These are phyloP conservation scores for Metarhizium guizhouense DNA, from an alignment of 2,329 filamentous ascomycete genomes.

Conservation along the genomic window DNA sequence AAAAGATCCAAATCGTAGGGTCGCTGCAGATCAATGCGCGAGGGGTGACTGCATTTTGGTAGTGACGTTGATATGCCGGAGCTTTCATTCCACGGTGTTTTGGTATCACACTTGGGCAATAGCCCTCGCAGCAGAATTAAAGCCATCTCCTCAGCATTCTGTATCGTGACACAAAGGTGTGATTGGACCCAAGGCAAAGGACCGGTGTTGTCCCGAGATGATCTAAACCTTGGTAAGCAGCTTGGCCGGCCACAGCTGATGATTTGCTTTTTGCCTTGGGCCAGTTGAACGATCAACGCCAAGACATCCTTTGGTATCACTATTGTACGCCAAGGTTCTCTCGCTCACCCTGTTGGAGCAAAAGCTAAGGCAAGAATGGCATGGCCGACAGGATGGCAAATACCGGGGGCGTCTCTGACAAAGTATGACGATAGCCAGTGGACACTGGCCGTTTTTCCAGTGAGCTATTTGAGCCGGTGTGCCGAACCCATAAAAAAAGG, in stretches of 20 bases:
- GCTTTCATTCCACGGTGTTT: neutral
- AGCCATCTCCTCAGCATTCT: too few species aligned
- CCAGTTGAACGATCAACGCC: neutral
- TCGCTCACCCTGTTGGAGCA: neutral
- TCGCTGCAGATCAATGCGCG: neutral
- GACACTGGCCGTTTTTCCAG: neutral
- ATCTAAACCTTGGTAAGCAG: neutral
- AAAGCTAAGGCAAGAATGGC: slow-evolving; percentile 2
- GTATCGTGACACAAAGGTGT: too few species aligned
- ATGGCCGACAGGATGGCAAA: neutral
- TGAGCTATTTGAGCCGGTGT: neutral
- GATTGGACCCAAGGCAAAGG: neutral
- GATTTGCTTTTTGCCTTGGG: neutral
- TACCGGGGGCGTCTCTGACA: neutral
- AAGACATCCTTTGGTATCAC: neutral
- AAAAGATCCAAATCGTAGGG: neutral
- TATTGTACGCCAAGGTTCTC: neutral
- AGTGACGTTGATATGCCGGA: neutral
- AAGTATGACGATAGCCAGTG: slow-evolving; percentile 1
- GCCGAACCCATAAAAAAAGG: slow-evolving; percentile 3
- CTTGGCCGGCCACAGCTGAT: neutral
- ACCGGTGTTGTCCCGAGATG: slow-evolving; percentile 4
- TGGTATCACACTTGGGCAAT: too few species aligned
- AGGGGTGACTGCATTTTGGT: too few species aligned
- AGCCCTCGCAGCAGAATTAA: too few species aligned